Evolutionary conservation across 352 stramenopile genomes (phyloP), one percentile per base, ranked within the genome.

Genomic region (Phytophthora capsici): DNA sequence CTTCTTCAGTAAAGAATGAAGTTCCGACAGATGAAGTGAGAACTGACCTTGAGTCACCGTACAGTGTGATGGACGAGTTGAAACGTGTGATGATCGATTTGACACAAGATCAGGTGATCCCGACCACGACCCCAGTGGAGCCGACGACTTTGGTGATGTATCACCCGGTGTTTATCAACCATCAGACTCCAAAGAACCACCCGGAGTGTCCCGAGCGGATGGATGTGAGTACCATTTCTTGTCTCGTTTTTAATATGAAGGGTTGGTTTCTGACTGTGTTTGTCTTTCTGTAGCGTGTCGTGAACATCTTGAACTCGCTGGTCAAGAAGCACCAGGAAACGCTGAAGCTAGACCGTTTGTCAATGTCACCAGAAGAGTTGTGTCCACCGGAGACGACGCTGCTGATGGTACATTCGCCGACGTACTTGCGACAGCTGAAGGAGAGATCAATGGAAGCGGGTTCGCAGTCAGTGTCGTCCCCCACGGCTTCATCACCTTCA

Each of bases 131-230:
- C n/a, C 37, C 58, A 7, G 3, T 66, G 13, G 53, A 81, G 10
- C 79, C 81, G 10, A 86, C 79, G 12, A 95, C 87, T 6, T 66
- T 92, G 34, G 84, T 95, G 34, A 71, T 93, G 51, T 95, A 95
- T 51, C 87, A 95, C 47, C 85, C 87, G 6, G 77, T 90, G 20
- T 95, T 93, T 57, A 78, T 94, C 28, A 83, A 93, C n/a, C 87
- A 95, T 40, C 80, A 93, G 57, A 95, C 87, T 5, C 87, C 87
- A 6, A 87, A 89, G 60, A 81, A 93, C 45, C 86, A 95, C 66
- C 84, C 86, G 0, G 86, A 95, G 57, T 95, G 84, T 38, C 86
- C 86, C 1, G 83, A 93, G 46, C 82, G 86, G n/a, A 75, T 95
- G 43, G 87, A 89, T 54, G 86, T 92, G 66, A 63, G 83, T 86